These are phyloP conservation scores for Berberis vulgaris DNA, from an alignment of 164 flowering plant genomes.

Conservation along the genomic window DNA sequence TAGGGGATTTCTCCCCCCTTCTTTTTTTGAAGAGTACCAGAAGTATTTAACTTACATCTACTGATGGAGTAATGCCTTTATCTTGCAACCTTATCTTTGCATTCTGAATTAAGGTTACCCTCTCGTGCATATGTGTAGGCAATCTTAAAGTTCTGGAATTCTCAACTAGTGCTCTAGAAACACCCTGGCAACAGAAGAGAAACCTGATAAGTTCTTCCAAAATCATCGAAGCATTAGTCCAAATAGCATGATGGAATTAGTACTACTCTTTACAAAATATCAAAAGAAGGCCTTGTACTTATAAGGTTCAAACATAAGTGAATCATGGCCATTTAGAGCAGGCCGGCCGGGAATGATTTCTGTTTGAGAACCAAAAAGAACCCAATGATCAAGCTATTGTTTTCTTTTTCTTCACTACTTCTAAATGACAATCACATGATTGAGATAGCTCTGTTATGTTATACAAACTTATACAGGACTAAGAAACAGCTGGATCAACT, in stretches of 20 bases:
- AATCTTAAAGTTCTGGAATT: slow-evolving; percentile 75
- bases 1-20: not conserved
- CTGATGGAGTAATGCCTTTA: slow-evolving; percentile 72
- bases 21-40: not conserved
- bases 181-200: slow-evolving; percentile 55
- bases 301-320: no score
- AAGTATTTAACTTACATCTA: slow-evolving; percentile 51
- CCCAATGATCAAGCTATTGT: no score
- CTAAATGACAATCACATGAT: no score
- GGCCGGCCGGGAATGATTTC: no score
- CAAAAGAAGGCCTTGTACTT: no score
- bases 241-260: not conserved
- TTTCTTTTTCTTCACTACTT: no score
- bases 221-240: not conserved
- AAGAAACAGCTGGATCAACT: no score
- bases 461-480: no score
- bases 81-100: slow-evolving; percentile 68
- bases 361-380: no score
- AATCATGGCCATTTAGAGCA: no score
- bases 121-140: slow-evolving; percentile 83
- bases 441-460: no score
- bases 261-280: not conserved
- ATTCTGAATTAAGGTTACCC: slow-evolving; percentile 63
- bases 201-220: not conserved
- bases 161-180: slow-evolving; percentile 71